Base-by-base conservation (phyloP, 805 yeast genomes). In the Lipomyces sp. region DNA sequence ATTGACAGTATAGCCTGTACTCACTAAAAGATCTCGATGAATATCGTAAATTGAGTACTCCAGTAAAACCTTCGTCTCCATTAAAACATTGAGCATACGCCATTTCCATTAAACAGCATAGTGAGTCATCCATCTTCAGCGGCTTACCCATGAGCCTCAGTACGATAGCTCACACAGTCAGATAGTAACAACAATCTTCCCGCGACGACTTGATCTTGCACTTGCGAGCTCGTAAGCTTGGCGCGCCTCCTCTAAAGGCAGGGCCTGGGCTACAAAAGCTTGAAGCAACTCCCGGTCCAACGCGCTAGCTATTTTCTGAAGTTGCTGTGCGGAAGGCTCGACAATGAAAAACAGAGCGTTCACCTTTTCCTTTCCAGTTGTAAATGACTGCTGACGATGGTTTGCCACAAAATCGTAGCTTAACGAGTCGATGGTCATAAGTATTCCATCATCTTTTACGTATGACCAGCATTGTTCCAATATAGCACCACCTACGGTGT, bases 401-500 rank as follows among this genome's bases (percentile, higher is more conserved):
- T 5, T 51, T 5, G 24, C 54, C 35, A 51, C 54, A 51, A 51
- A 51, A 18, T 51, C 54, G 54, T 29, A 51, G 35, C 54, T 51
- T 24, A 8, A 51, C 11, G 54, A 29, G 34, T 51, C 54, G 29
- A 51, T 29, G 15, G 34, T 15, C 29, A 51, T 10, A 51, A 51
- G 54, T 10, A 13, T 24, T 10, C 54, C 54, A 4, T 51, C 54
- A 29, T 51, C 54, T 51, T 51, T 51, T 29, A 51, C 54, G 7
- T 29, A 29, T 51, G 54, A 51, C 54, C 54, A 51, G 33, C 54
- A 51, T 29, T 15, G 54, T 24, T 51, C 54, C 54, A 51, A 51
- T 24, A 7, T 51, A 15, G 54, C 15, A 51, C 54, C 34, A 51
- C 54, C 54, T 15, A 51, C 54, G 4, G 54, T 51, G 54, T 51